These are phyloP conservation scores for Coemansia sp. DNA, from an alignment of 192 early-diverging fungal species.

Conservation along the genomic window DNA sequence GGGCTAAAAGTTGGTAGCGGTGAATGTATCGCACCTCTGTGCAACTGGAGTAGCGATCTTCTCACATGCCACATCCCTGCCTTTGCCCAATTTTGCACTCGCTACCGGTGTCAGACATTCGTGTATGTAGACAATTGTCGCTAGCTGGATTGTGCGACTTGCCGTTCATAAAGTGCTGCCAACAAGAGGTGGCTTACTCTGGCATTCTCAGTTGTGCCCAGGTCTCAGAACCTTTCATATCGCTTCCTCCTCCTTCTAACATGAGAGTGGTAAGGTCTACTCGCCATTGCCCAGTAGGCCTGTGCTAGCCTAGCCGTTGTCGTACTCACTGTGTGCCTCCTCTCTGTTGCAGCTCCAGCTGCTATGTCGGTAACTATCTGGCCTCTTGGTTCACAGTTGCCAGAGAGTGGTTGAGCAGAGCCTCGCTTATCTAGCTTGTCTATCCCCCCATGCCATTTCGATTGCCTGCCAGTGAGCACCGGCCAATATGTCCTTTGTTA, in stretches of 20 bases:
- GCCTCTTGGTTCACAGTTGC: background rate
- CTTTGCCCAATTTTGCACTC: background rate
- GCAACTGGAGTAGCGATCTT: slow-evolving; percentile 2
- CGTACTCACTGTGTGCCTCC: background rate
- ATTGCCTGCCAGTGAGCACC: background rate
- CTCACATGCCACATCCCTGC: slow-evolving; percentile 3
- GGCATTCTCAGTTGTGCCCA: background rate
- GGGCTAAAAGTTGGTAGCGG: background rate
- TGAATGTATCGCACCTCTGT: background rate
- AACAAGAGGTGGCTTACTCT: slow-evolving; percentile 6
- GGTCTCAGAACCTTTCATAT: background rate
- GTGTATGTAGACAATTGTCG: background rate
- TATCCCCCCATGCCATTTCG: background rate
- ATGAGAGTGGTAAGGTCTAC: background rate
- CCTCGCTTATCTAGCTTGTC: background rate
- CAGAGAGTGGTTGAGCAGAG: background rate
- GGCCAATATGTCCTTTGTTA: background rate
- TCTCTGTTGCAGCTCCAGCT: background rate
- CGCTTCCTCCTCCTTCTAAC: background rate
- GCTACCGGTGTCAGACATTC: background rate
- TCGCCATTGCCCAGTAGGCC: background rate
- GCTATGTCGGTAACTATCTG: background rate
- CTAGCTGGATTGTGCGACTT: slow-evolving; percentile 1
- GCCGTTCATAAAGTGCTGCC: background rate
- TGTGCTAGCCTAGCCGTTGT: background rate